These are phyloP conservation scores for Colletotrichum sp. DNA, from an alignment of 2,329 filamentous ascomycete species.

Conservation along the genomic window DNA sequence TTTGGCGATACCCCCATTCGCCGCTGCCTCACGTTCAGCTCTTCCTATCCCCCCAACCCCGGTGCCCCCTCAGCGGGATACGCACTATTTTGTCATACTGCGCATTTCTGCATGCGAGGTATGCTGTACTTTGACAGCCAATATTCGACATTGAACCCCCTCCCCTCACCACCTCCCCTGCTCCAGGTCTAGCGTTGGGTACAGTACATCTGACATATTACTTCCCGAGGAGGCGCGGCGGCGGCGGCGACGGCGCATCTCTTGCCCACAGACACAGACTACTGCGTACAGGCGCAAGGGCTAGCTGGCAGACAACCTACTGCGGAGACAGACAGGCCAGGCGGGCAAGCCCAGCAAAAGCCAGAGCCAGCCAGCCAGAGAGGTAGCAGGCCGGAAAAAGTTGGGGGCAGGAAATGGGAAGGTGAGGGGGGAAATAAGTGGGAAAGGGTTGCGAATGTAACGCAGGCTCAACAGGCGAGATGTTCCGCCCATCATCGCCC, in stretches of 20 bases:
- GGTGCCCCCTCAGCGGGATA: background rate
- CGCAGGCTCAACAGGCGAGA: conserved; percentile 17
- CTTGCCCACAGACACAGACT: conserved; percentile 9
- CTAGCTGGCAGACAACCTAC: background rate
- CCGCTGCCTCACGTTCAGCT: background rate
- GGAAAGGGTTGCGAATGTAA: conserved; percentile 20
- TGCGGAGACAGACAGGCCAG: background rate
- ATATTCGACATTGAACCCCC: background rate
- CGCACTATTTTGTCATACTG: conserved; percentile 16
- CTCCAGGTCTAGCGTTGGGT: background rate
- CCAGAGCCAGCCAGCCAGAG: background rate
- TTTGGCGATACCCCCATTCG: background rate
- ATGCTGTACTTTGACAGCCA: background rate
- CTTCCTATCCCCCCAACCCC: background rate
- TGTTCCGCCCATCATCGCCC: conserved; percentile 3
- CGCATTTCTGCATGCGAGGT: conserved; percentile 6
- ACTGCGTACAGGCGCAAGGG: background rate
- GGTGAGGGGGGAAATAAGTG: background rate
- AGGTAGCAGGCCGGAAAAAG: background rate
- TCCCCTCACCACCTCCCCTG: background rate
- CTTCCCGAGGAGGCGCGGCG: conserved; percentile 13
- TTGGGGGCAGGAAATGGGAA: conserved; percentile 3
- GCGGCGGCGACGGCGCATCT: conserved; percentile 6
- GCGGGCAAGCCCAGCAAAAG: background rate
- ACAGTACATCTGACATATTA: conserved; percentile 18